Evolutionary conservation across 257 asterid genomes (phyloP).

Genomic region (Capsicum chinense): DNA sequence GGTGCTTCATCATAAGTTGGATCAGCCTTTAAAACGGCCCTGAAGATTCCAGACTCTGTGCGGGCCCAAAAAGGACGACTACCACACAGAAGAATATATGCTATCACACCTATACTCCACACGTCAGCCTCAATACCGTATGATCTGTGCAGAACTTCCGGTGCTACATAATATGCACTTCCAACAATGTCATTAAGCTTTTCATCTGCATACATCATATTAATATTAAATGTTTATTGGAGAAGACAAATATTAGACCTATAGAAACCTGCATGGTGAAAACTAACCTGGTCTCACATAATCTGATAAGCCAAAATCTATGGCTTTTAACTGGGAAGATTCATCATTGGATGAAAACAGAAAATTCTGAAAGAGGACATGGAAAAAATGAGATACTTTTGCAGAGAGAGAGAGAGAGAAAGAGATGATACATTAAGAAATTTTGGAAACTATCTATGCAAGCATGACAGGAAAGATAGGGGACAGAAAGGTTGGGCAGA

Average conservation of each 20-base stretch:
- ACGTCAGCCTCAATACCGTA: conserved; percentile 58
- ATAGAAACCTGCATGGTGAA: not conserved
- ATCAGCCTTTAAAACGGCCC: conserved; percentile 59
- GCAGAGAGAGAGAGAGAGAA: not conserved
- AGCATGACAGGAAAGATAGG: not conserved
- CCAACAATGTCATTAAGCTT: conserved; percentile 73
- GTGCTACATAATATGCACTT: conserved; percentile 61
- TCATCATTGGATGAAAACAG: conserved; percentile 60
- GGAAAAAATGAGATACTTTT: conserved; percentile 26
- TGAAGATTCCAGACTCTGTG: conserved; percentile 71
- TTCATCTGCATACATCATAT: conserved; percentile 53
- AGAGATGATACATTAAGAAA: not conserved
- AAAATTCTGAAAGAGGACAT: conserved; percentile 55
- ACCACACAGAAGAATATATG: conserved; percentile 71
- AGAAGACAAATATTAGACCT: conserved; percentile 7
- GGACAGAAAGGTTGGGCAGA: not conserved
- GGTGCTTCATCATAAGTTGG: conserved; percentile 65
- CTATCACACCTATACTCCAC: conserved; percentile 57
- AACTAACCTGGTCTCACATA: conserved; percentile 62
- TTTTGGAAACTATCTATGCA: not conserved
- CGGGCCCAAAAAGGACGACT: conserved; percentile 79
- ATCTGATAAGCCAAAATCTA: conserved; percentile 75
- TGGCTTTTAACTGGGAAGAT: conserved; percentile 57
- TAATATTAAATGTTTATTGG: conserved; percentile 13
- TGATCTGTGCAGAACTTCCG: conserved; percentile 58